Base-by-base conservation (phyloP, 2,329 filamentous ascomycete genomes). In the Reticulascus tulasneorum region DNA sequence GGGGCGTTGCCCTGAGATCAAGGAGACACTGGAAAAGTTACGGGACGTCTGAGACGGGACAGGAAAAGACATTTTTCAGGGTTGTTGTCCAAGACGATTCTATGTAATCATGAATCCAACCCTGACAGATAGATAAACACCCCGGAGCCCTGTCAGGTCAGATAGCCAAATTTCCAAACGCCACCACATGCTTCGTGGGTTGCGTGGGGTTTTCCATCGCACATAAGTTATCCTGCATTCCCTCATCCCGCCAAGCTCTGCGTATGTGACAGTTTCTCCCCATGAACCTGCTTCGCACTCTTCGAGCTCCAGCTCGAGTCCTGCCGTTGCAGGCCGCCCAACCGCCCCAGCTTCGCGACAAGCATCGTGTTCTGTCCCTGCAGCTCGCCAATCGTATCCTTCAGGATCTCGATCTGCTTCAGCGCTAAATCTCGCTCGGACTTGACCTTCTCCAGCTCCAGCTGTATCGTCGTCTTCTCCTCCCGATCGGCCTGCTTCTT, bases 341-440 rank as follows among this genome's bases (percentile, higher is more conserved):
- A 22, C 24, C 36, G 35, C 0, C 76, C 76, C 30, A 80, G 47
- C 45, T 61, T 64, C 7, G 73, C 74, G 1, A 73, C 74, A 3
- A 82, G 60, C 60, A 64, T 63, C 4, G 77, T 81, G 47, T 81
- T 81, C 58, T 81, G 70, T 2, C 62, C 59, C 60, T 82, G 77
- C 28, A 82, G 55, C 48, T 77, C 69, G 7, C 75, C 73, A 2
- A 79, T 67, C 49, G 76, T 71, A 10, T 56, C 59, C 40, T 66
- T 68, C n/a, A 82, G 58, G 17, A 77, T 61, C 35, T 77, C 69
- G 16, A 72, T 62, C 58, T 80, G 67, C 45, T 69, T 66, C 27
- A 62, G 53, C 13, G 73, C 71, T 11, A 76, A 52, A 25, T 79
- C 74, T 23, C 69, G 60, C 55, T 78, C 76, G 0, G 68, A 62